These are phyloP conservation scores for Didymella pomorum DNA, from an alignment of 2,329 filamentous ascomycete genomes.

Conservation along the genomic window DNA sequence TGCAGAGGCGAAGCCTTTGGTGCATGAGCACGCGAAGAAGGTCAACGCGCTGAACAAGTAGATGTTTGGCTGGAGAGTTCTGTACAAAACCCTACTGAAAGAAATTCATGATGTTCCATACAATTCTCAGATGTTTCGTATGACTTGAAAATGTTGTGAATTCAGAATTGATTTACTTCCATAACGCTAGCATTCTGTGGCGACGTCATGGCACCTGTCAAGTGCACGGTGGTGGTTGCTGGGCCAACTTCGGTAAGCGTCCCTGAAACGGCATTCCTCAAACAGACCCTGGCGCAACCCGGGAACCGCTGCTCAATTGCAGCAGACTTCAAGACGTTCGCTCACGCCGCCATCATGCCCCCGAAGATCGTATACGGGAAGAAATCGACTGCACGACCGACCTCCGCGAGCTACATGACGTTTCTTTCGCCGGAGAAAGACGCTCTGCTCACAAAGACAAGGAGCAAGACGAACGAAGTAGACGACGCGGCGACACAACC, in stretches of 20 bases:
- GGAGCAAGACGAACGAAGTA: constrained; percentile 3
- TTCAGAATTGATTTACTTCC: neutral
- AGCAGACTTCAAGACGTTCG: constrained; percentile 9
- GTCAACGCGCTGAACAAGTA: constrained; percentile 32
- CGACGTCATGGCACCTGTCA: constrained; percentile 14
- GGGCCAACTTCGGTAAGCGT: constrained; percentile 19
- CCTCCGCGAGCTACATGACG: constrained; percentile 29
- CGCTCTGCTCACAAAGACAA: constrained; percentile 13
- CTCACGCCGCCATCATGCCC: constrained; percentile 28
- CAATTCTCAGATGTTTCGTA: too few relatives aligned
- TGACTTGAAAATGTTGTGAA: too few relatives aligned
- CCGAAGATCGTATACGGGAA: constrained; percentile 38
- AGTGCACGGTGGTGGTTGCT: constrained; percentile 10
- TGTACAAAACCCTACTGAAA: neutral
- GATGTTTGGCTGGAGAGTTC: neutral
- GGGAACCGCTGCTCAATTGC: neutral
- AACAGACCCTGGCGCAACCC: constrained; percentile 22
- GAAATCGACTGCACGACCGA: constrained; percentile 14
- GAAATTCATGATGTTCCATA: too few relatives aligned
- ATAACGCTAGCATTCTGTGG: neutral
- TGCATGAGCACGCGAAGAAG: constrained; percentile 35
- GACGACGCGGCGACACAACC: constrained; percentile 1
- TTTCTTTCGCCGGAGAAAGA: constrained; percentile 42
- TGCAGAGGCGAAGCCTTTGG: constrained; percentile 30
- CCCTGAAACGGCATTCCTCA: constrained; percentile 19